Base-by-base conservation (phyloP, 768 basidiomycete species). In the Rhizopogon vinicolor region DNA sequence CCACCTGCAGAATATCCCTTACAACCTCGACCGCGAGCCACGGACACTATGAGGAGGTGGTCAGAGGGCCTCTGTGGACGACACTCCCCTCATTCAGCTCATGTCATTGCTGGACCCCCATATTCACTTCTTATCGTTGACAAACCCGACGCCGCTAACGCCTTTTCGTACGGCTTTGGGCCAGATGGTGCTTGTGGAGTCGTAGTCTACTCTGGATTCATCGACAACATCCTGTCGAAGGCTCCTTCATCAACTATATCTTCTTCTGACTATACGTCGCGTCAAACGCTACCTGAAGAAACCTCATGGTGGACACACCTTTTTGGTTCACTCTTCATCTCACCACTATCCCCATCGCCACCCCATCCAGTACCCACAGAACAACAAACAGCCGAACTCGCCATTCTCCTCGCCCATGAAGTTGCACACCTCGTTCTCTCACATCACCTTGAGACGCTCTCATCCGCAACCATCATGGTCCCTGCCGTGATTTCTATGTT, bases 161-260 rank as follows among this genome's bases (percentile, higher is more conserved):
- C 97, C 1, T 97, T 99, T 69, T 91, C 89, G 1, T 98, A 95
- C 65, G 96, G 96, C 1, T 98, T 98, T 61, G 93, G 93, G 12
- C 88, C 91, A 3, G 84, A 93, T 63, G 89, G 91, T 39, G 91
- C 87, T 0, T 94, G 93, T 55, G 96, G 97, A 6, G 82, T 99
- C 55, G 95, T 98, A 53, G 84, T 99, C 8, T 98, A 92, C 69
- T 91, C 91, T 12, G 96, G 96, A 5, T 92, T 98, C 73, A 67
- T 98, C 48, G 91, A 98, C 65, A 86, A 93, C 53, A 86, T 98
- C 51, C 75, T 97, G 35, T 66, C 81, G 41, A 79, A 77, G 59
- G 67, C 69, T 33, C 52, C 55, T 28, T 25, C 9, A 13, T 57
- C 51, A 40, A n/a, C n/a, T 12, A 52, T 46, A 16, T 72, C 79